Conservation (phyloP, 2,329 filamentous ascomycete species). For the Fusarium odoratissimum region DNA sequence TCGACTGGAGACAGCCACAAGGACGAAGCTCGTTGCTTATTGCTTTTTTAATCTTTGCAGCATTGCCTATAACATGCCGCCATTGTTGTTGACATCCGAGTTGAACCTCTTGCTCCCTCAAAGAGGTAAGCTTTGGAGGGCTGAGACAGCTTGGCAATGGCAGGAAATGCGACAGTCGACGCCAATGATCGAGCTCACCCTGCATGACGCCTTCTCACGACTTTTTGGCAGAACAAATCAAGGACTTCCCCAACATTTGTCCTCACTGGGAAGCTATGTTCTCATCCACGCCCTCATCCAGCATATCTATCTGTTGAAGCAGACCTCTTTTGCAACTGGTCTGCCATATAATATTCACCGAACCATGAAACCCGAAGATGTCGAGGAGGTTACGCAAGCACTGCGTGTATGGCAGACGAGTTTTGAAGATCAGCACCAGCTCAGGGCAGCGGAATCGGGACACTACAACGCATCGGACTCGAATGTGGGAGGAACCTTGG, state of each 20-base stretch:
- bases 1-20: slow-evolving; percentile 65
- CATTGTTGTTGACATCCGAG: slow-evolving; percentile 68
- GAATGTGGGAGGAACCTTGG: slow-evolving; percentile 69
- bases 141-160: slow-evolving; percentile 70
- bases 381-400: slow-evolving; percentile 67
- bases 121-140: slow-evolving; percentile 67
- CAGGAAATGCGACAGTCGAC: slow-evolving; percentile 66
- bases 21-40: slow-evolving; percentile 70
- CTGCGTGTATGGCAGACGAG: slow-evolving; percentile 68
- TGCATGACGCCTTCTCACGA: slow-evolving; percentile 68
- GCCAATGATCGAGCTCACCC: slow-evolving; percentile 61
- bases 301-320: slow-evolving; percentile 76
- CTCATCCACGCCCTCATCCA: slow-evolving; percentile 79
- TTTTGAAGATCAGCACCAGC: slow-evolving; percentile 67
- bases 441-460: slow-evolving; percentile 61
- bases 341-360: slow-evolving; percentile 63
- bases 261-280: slow-evolving; percentile 75
- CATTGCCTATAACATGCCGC: slow-evolving; percentile 70
- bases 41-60: slow-evolving; percentile 73
- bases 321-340: slow-evolving; percentile 65
- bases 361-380: slow-evolving; percentile 64
- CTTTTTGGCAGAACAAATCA: slow-evolving; percentile 65
- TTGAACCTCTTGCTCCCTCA: slow-evolving; percentile 67
- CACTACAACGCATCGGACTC: slow-evolving; percentile 61
- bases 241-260: slow-evolving; percentile 61